phyloP scores from a whole-genome alignment of 352 stramenopile species.

The Pythium phragmitis region DNA sequence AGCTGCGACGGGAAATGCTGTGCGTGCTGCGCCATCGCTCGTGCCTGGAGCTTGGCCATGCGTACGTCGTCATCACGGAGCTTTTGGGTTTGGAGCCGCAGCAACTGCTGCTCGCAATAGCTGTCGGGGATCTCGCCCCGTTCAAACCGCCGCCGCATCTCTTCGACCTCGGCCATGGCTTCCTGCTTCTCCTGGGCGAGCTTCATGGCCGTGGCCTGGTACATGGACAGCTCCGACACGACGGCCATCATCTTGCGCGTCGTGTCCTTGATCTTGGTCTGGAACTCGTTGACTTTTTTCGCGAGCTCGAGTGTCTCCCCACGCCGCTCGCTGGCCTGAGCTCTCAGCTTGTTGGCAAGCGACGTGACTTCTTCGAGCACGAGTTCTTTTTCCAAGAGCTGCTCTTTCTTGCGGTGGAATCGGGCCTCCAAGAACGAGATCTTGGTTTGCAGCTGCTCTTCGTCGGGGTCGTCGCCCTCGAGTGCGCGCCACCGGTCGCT shows the following conservation, averaged over 20 bases:
- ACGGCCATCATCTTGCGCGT: slow-evolving; percentile 95
- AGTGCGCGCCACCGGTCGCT: slow-evolving; percentile 85
- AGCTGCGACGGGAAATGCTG: slow-evolving; percentile 67
- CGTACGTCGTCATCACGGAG: slow-evolving; percentile 51
- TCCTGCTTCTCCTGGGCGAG: slow-evolving; percentile 92
- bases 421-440: slow-evolving; percentile 83
- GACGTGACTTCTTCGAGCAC: slow-evolving; percentile 93
- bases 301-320: slow-evolving; percentile 82
- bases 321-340: slow-evolving; percentile 71
- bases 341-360: slow-evolving; percentile 81
- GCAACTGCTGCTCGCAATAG: slow-evolving; percentile 75
- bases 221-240: slow-evolving; percentile 94
- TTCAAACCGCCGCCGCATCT: slow-evolving; percentile 53
- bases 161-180: slow-evolving; percentile 60
- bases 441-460: slow-evolving; percentile 86
- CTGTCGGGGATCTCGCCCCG: slow-evolving; percentile 72
- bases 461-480: slow-evolving; percentile 87
- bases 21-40: slow-evolving; percentile 43
- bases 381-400: slow-evolving; percentile 93
- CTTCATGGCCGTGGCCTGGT: slow-evolving; percentile 93
- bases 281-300: slow-evolving; percentile 90
- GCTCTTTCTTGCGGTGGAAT: slow-evolving; percentile 91
- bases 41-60: slow-evolving; percentile 41
- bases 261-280: slow-evolving; percentile 88
- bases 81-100: slow-evolving; percentile 56